Conservation (phyloP, 2,329 filamentous ascomycete genomes). For the Eurotiales sp. region DNA sequence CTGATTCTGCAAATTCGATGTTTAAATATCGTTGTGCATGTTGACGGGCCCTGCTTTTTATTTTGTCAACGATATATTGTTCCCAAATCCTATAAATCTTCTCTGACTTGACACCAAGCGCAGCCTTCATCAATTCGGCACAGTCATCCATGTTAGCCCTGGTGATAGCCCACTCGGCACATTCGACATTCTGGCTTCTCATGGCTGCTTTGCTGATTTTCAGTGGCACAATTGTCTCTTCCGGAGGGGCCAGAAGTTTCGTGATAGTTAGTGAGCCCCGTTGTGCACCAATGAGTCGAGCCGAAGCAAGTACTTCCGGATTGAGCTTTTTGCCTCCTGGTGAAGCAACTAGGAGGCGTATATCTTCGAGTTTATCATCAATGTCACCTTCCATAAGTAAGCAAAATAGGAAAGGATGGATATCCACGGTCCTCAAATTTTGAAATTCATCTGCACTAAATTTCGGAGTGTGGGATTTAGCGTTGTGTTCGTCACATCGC, state of each 20-base stretch:
- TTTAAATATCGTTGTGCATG: background rate
- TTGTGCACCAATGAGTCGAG: background rate
- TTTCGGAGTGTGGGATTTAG: background rate
- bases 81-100: background rate
- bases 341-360: background rate
- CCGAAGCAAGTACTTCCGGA: background rate
- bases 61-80: background rate
- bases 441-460: background rate
- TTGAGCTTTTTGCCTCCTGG: background rate
- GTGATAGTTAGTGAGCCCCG: background rate
- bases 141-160: background rate
- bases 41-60: background rate
- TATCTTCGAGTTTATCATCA: background rate
- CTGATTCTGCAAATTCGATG: no score
- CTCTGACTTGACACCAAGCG: background rate
- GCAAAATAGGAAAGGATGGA: background rate
- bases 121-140: background rate
- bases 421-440: background rate
- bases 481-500: background rate
- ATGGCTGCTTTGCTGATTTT: background rate
- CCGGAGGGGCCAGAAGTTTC: background rate
- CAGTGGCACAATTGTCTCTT: background rate
- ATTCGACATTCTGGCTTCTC: background rate
- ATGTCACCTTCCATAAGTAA: background rate
- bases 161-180: background rate